Conservation (phyloP, 441 rosid species). For the Aquilaria agallochum region DNA sequence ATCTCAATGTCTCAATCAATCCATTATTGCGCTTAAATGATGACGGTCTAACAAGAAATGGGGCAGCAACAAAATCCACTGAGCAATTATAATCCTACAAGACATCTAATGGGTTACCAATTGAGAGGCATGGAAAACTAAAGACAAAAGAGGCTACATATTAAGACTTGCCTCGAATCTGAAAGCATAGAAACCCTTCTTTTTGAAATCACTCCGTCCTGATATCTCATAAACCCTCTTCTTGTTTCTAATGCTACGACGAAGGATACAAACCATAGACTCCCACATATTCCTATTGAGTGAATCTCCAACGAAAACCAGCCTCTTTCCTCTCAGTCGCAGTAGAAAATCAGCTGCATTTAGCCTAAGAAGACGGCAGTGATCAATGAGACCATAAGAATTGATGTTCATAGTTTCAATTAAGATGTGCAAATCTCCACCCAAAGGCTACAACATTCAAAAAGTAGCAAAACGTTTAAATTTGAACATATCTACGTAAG, state of each 20-base stretch:
- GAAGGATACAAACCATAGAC: slow-evolving; percentile 65
- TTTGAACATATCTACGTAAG: too few species aligned
- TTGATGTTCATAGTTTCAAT: not conserved
- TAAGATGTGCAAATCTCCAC: slow-evolving; percentile 2
- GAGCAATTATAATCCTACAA: slow-evolving; percentile 65
- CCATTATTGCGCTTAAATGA: slow-evolving; percentile 35
- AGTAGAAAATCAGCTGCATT: slow-evolving; percentile 65
- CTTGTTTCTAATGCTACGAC: slow-evolving; percentile 42
- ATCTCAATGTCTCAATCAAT: slow-evolving; percentile 47
- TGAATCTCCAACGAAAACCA: slow-evolving; percentile 68
- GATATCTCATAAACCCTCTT: slow-evolving; percentile 54
- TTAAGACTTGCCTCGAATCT: slow-evolving; percentile 49
- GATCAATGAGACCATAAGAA: not conserved
- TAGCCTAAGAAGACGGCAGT: slow-evolving; percentile 25
- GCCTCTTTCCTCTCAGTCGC: slow-evolving; percentile 54
- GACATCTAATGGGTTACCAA: slow-evolving; percentile 10
- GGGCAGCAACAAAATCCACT: slow-evolving; percentile 56
- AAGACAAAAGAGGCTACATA: not conserved
- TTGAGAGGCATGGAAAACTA: slow-evolving; percentile 1
- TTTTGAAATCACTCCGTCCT: slow-evolving; percentile 52
- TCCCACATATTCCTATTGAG: slow-evolving; percentile 79
- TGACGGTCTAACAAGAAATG: slow-evolving; percentile 62
- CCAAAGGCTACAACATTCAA: not conserved
- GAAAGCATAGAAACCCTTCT: slow-evolving; percentile 60
- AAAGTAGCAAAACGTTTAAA: not conserved